Base-by-base conservation (phyloP, 78 protist species). In the Emiliania huxleyi region DNA sequence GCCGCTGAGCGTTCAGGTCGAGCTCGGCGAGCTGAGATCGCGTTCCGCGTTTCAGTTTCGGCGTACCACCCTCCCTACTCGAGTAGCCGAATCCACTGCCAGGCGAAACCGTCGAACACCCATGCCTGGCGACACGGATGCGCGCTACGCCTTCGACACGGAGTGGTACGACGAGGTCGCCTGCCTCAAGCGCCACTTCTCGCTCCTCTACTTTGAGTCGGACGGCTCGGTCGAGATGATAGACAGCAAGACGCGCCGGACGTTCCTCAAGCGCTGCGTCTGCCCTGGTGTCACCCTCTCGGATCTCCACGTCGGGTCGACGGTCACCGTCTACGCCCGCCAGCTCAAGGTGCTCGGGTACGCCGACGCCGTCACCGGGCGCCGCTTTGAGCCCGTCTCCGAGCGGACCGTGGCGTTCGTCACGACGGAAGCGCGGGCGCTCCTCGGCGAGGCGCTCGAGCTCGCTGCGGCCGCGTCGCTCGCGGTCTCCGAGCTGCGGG, bases 161-260 rank as follows among this genome's bases (percentile, higher is more conserved):
- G 94, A 90, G 11, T 96, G 96, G 95, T 90, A 46, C 33, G 98
- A 97, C 77, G 52, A 92, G 1, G 62, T 56, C 25, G 93, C 85
- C 26, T 12, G 77, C 26, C 55, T 96, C 22, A 4, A 43, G 4
- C 87, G 97, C 19, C 81, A 43, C 45, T 97, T 95, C 90, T 40
- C 79, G 73, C 94, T 97, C 49, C 33, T 88, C 23, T 97, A 87
- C 62, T 96, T 75, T 88, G 2, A 91, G 0, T 33, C 26, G 21
- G 97, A 97, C 79, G 25, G 87, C 37, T 85, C 96, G 44, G 35
- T 97, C 25, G 98, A 97, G 93, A 96, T 97, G 92, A 90, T 94
- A 62, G 97, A 97, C 75, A 5, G 91, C 45, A 95, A 88, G 91
- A 87, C 56, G 69, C 69, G 95, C 8, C 44, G 95, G 18, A 69